Evolutionary conservation across 2,329 filamentous ascomycete species (phyloP), one percentile per base, ranked within the genome.

Genomic region (Sporothrix inflata): DNA sequence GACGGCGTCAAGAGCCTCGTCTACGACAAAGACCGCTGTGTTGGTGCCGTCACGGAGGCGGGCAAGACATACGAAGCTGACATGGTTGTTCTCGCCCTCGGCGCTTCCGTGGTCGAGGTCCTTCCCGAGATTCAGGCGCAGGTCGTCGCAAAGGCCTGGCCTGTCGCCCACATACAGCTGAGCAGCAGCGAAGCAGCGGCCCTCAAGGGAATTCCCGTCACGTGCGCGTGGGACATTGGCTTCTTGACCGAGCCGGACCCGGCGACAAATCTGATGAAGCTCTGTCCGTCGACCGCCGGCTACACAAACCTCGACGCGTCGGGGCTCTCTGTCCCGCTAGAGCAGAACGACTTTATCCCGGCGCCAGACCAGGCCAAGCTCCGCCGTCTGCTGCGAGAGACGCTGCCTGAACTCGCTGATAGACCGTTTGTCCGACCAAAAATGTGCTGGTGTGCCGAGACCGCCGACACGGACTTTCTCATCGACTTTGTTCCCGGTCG

Each of bases 161-260:
- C 86, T 0, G 84, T 91, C 1, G 88, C 86, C 0, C 89, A 91
- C 75, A 81, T 90, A 1, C 84, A 85, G 60, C 82, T 90, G 1
- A 87, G 83, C 0, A 82, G 85, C 9, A 82, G 83, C 0, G 88
- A 91, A 77, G 84, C 85, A 0, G 82, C 84, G 4, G 80, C 79
- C 7, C 83, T 91, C 0, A 83, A 85, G 1, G 86, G 86, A 2
- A 87, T 90, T 16, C 88, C 89, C 0, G 86, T 89, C 0, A 88
- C 85, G 0, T 89, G 90, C 72, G 85, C 85, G 0, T 84, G 88
- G 1, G 88, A 90, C 73, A 79, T 90, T 0, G 88, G 88, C 0
- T 90, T 90, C 81, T 88, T 89, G 79, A 90, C 90, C 73, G 89
- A 91, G 78, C 88, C 89, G 0, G 88, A 90, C 75, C 85, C 83